These are phyloP conservation scores for Xylaria bambusicola DNA, from an alignment of 495 filamentous ascomycete species.

Conservation along the genomic window DNA sequence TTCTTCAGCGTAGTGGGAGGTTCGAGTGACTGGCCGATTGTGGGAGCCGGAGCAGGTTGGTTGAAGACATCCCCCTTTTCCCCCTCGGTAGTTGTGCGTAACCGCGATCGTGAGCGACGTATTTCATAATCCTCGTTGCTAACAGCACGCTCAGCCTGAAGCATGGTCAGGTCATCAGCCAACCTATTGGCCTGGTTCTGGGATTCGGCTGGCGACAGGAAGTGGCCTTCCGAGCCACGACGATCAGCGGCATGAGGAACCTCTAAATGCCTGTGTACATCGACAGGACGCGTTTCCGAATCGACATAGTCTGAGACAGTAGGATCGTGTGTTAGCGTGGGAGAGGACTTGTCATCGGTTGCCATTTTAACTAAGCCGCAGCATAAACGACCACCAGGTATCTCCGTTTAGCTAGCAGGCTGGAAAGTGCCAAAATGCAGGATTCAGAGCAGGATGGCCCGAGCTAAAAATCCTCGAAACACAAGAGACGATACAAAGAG, in stretches of 20 bases:
- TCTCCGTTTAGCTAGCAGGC: neutral
- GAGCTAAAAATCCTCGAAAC: too few relatives aligned
- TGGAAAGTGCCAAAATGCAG: too few relatives aligned
- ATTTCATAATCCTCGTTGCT: conserved; percentile 51
- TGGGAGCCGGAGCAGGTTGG: conserved; percentile 56
- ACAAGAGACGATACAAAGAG: too few relatives aligned
- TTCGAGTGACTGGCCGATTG: conserved; percentile 43
- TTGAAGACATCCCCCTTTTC: conserved; percentile 83
- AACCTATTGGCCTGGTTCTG: conserved; percentile 70
- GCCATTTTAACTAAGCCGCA: conserved; percentile 19
- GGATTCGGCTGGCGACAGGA: conserved; percentile 28
- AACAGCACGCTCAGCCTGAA: conserved; percentile 79
- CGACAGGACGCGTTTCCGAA: conserved; percentile 13
- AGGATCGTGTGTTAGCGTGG: conserved; percentile 23
- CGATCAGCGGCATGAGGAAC: conserved; percentile 20
- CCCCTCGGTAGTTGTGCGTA: conserved; percentile 39
- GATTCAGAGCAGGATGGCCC: neutral
- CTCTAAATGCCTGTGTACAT: conserved; percentile 24
- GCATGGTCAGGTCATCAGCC: conserved; percentile 81
- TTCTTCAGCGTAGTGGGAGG: conserved; percentile 56
- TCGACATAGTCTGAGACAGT: conserved; percentile 33
- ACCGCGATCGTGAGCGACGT: conserved; percentile 38
- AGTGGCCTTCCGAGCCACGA: conserved; percentile 10
- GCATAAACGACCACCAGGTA: neutral
- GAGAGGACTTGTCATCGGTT: conserved; percentile 29